These are phyloP conservation scores for Haematococcus sp. DNA, from an alignment of 139 green algal species.

Conservation along the genomic window DNA sequence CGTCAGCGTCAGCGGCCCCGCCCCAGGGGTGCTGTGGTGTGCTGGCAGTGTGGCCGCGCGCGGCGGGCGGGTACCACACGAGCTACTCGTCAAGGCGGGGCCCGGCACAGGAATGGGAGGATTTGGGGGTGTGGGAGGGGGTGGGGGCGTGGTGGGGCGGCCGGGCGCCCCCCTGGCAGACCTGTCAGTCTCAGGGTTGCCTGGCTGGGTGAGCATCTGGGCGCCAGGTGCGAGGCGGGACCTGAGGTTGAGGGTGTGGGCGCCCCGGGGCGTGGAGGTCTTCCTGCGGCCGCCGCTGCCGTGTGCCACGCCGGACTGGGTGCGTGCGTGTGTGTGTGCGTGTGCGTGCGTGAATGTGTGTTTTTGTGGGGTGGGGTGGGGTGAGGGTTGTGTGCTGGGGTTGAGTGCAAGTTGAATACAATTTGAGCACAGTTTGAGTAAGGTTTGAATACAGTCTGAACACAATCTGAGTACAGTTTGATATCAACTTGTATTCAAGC, in stretches of 20 bases:
- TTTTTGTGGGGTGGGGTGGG: background rate
- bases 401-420: no score
- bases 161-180: conserved; percentile 43
- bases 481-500: no score
- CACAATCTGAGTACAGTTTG: no score
- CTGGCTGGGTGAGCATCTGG: conserved; percentile 57
- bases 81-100: conserved; percentile 26
- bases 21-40: no score
- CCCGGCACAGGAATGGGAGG: conserved; percentile 5
- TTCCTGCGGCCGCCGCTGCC: conserved; percentile 82
- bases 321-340: background rate
- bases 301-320: conserved; percentile 14
- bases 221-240: conserved; percentile 22
- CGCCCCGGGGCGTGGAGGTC: conserved; percentile 81
- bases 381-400: background rate
- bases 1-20: no score
- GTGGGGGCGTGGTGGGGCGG: background rate
- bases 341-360: background rate
- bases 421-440: no score
- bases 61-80: conserved; percentile 56
- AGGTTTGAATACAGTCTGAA: no score
- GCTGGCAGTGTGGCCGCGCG: conserved; percentile 39
- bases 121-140: background rate
- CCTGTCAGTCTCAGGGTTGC: conserved; percentile 63
- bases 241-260: conserved; percentile 66